A percentile compares a stretch with the other conserved stretches of the same genome.
phyloP scores from a whole-genome alignment of 306 rosid species.

The Vicia sativa region DNA sequence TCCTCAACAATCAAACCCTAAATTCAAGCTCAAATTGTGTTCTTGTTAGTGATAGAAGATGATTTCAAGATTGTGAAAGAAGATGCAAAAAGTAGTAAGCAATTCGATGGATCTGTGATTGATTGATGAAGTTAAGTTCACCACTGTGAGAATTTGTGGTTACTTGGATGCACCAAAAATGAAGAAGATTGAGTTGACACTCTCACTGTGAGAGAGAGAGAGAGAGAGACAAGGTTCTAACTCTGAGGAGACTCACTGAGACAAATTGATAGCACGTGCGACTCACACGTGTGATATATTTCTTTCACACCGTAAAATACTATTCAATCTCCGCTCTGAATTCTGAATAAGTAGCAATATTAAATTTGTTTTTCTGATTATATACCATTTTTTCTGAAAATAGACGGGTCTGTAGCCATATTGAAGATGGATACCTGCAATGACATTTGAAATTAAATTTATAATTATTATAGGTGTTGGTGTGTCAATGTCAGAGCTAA shows the following conservation, averaged over 20 bases:
- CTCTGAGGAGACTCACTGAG: not conserved
- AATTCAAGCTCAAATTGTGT: not conserved
- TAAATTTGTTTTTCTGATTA: too few relatives aligned
- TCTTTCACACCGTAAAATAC: not conserved
- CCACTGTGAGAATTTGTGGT: slow-evolving; percentile 4
- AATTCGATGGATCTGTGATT: slow-evolving; percentile 30
- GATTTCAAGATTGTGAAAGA: slow-evolving; percentile 15
- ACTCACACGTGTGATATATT: not conserved
- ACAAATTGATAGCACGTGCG: slow-evolving; percentile 2
- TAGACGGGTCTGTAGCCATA: too few relatives aligned
- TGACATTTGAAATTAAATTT: too few relatives aligned
- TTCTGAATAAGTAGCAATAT: too few relatives aligned
- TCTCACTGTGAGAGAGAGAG: not conserved
- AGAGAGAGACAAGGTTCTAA: not conserved
- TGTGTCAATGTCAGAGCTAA: too few relatives aligned
- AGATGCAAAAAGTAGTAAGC: not conserved
- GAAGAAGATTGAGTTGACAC: not conserved
- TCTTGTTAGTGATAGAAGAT: not conserved
- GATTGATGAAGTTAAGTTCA: not conserved
- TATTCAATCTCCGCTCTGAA: too few relatives aligned
- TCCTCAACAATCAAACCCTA: slow-evolving; percentile 38
- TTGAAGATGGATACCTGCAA: too few relatives aligned
- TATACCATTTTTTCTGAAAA: too few relatives aligned
- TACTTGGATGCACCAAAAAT: not conserved
- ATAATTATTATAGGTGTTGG: too few relatives aligned